Evolutionary conservation across 257 asterid genomes (phyloP).

Genomic region (Knoxia roxburghii): DNA sequence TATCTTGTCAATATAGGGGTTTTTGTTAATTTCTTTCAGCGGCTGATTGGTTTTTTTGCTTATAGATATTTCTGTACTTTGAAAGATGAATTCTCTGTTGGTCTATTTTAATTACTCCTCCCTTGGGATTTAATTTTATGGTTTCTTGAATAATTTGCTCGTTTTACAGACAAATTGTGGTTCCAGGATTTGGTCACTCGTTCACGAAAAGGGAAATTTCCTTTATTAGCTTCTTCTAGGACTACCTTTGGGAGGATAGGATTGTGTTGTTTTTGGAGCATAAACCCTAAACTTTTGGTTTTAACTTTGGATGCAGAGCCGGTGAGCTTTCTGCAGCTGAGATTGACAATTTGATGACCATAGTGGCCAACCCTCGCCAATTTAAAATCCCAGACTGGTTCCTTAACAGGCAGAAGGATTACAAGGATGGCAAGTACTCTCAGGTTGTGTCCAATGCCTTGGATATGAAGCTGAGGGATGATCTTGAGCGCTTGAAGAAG

Average conservation of each 20-base stretch:
- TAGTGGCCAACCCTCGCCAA: slow-evolving; percentile 42
- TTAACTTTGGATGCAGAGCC: slow-evolving; percentile 19
- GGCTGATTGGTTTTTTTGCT: not conserved
- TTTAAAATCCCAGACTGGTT: slow-evolving; percentile 51
- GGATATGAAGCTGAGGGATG: slow-evolving; percentile 56
- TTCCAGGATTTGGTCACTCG: no score
- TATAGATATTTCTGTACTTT: not conserved
- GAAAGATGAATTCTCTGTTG: no score
- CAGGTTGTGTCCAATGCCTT: slow-evolving; percentile 47
- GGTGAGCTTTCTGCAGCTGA: slow-evolving; percentile 42
- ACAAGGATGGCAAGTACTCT: slow-evolving; percentile 43
- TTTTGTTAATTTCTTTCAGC: no score
- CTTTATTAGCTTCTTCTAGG: no score
- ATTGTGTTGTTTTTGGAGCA: not conserved
- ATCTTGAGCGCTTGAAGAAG: slow-evolving; percentile 40
- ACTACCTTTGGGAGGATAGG: not conserved
- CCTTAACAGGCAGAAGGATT: slow-evolving; percentile 47
- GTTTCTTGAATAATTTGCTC: not conserved
- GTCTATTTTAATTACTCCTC: no score
- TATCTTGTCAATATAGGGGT: not conserved
- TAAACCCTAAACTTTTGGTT: not conserved
- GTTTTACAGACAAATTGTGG: not conserved
- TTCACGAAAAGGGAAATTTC: no score
- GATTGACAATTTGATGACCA: slow-evolving; percentile 36
- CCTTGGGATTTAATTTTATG: not conserved